Base-by-base conservation (phyloP, 352 stramenopile genomes). In the Phytopythium sindhum region DNA sequence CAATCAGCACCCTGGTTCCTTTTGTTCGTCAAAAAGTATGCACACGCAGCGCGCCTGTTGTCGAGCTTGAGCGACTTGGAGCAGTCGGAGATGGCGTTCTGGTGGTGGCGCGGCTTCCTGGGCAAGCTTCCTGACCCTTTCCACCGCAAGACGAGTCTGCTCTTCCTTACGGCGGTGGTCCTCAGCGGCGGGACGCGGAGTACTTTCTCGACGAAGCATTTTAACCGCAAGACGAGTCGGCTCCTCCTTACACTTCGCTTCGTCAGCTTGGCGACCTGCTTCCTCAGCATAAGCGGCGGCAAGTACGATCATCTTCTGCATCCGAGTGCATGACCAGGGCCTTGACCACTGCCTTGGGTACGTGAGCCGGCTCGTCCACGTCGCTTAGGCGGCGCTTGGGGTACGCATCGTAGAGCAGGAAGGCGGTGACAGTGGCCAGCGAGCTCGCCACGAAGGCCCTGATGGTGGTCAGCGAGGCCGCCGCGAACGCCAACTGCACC, bases 221-320 rank as follows among this genome's bases (percentile, higher is more conserved):
- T 90, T 78, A 26, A 78, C 81, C 1, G 81, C 78, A 5, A 75
- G 42, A 9, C 76, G 77, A 21, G 86, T 84, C 57, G 82, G 78
- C 68, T 95, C 86, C 75, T 95, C 83, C 56, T 74, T 69, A 53
- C 84, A 81, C 65, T 92, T 93, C 23, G 86, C 84, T 60, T 95
- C 84, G 55, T 93, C 81, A n/a, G 86, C 86, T 53, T 93, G 83
- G 35, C 83, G 84, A 52, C 82, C 74, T 3, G 78, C 74, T 67
- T 95, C 86, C 37, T 77, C 81, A 26, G 86, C 86, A 64, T 84
- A 81, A 21, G 83, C 86, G 41, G 79, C 84, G 53, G 80, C 85
- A 21, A 89, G 62, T 29, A 75, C 85, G 64, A 95, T 78, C 81
- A 95, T 77, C 70, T 93, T 83, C 48, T 90, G 79, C 68, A 93